Base-by-base conservation (phyloP, 1,284 basidiomycete species). In the Trichosporon sp. region DNA sequence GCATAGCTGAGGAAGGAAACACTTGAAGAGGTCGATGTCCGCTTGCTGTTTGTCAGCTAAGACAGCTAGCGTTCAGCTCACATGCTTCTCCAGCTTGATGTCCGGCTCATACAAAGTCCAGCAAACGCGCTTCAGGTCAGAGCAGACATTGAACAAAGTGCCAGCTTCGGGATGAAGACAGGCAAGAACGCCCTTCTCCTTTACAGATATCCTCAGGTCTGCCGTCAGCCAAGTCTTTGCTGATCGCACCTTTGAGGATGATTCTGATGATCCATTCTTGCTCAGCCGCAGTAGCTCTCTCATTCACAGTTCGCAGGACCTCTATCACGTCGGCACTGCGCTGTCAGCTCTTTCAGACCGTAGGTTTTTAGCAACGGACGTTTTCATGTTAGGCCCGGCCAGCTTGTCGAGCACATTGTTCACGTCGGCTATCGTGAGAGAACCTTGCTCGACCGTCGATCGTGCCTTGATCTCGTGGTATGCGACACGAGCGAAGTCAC, bases 251-350 rank as follows among this genome's bases (percentile, higher is more conserved):
- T 88, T 97, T 96, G 21, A 98, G 86, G 65, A 98, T 92, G 78
- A 98, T 93, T 3, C 93, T 89, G 14, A 93, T 90, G 68, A 98
- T 90, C 96, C 96, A 98, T 69, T 89, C 88, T 78, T 96, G 94
- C 78, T 97, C 93, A 72, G 90, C 88, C 0, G 93, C 86, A 0
- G 93, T 94, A 32, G 90, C 86, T 64, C 89, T 87, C 76, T 92
- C 91, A 78, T 93, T 93, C 12, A 96, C 85, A 8, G 88, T 87
- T 71, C 91, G 89, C 70, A 96, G 81, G 35, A 94, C 88, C 65
- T 88, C 90, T 0, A 90, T 87, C 77, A 94, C 92, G 7, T 88
- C 79, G 26, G 91, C 89, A 46, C 93, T 96, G 54, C 19, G 2
- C 7, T 5, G 32, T 70, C 51, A 74, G 70, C 48, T 31, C 26